phyloP scores from a whole-genome alignment of 345 rosid genomes.

The Salix caprea region DNA sequence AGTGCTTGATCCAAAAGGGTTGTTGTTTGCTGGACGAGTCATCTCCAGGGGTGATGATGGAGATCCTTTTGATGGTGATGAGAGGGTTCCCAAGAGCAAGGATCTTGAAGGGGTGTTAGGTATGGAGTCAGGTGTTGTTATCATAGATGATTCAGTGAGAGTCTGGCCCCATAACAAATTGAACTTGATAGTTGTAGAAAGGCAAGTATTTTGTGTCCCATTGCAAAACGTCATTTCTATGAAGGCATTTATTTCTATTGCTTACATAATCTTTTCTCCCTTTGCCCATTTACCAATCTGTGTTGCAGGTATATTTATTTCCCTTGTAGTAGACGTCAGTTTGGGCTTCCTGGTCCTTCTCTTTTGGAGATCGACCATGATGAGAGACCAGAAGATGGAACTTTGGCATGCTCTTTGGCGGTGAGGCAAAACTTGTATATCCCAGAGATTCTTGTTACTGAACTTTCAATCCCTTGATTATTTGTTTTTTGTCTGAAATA shows the following conservation, averaged over 20 bases:
- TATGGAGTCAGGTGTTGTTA: conserved; percentile 94
- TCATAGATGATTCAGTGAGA: conserved; percentile 91
- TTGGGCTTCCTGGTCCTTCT: conserved; percentile 93
- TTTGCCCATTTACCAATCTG: conserved; percentile 9
- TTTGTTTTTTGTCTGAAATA: conserved; percentile 23
- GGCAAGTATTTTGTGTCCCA: conserved; percentile 33
- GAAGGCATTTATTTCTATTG: neutral
- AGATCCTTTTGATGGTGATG: conserved; percentile 77
- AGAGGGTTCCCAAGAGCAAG: conserved; percentile 86
- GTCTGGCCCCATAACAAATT: conserved; percentile 96
- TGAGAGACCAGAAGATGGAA: conserved; percentile 95
- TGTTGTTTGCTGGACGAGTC: conserved; percentile 86
- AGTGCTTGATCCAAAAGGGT: conserved; percentile 88
- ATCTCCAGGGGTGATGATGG: conserved; percentile 96
- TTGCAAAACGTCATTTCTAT: neutral
- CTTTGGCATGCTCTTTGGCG: conserved; percentile 86
- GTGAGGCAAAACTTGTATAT: conserved; percentile 43
- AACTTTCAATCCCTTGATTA: neutral
- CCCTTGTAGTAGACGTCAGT: conserved; percentile 95
- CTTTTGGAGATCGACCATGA: conserved; percentile 97
- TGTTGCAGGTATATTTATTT: conserved; percentile 84
- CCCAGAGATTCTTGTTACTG: neutral
- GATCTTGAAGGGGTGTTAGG: conserved; percentile 99
- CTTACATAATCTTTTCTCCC: neutral
- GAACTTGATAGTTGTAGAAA: conserved; percentile 91